A percentile compares a stretch with the other conserved stretches of the same genome.
Evolutionary conservation across 179 eudicot genomes (phyloP).

Genomic region (Drosera spatulata): DNA sequence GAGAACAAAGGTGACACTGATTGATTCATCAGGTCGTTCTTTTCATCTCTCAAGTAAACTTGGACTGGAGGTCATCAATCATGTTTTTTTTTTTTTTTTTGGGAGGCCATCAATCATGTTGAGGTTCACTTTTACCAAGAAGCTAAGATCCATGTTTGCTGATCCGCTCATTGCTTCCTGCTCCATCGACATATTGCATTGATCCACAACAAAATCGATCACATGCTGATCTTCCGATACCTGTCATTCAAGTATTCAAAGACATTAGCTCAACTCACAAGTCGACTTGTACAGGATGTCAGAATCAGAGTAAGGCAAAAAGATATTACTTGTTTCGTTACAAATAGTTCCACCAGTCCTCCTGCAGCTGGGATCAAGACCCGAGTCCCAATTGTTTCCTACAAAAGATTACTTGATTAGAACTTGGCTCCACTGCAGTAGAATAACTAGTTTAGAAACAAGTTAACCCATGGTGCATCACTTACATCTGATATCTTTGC

Average conservation of each 20-base stretch:
- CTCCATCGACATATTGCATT: conserved; percentile 44
- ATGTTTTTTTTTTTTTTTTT: too few relatives aligned
- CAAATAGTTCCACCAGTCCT: conserved; percentile 70
- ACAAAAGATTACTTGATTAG: conserved; percentile 1
- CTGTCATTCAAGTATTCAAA: conserved; percentile 14
- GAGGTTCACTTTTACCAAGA: conserved; percentile 7
- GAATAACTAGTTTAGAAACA: neutral
- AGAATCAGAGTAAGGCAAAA: neutral
- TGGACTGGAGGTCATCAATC: conserved; percentile 17
- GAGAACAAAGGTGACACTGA: conserved; percentile 19
- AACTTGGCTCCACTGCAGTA: neutral
- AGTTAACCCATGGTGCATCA: conserved; percentile 27
- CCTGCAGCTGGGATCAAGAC: conserved; percentile 60
- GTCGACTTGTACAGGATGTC: neutral
- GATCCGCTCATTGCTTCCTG: conserved; percentile 30
- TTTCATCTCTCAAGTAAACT: conserved; percentile 9
- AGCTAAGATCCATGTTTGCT: conserved; percentile 18
- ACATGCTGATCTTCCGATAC: conserved; percentile 57
- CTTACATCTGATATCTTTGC: conserved; percentile 39
- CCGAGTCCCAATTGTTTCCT: conserved; percentile 61
- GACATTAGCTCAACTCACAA: neutral
- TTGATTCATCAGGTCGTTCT: conserved; percentile 9
- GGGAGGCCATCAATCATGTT: neutral
- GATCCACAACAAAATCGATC: conserved; percentile 46
- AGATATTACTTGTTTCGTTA: conserved; percentile 54